Conservation (phyloP, 805 yeast genomes). For the Saccharomycopsis sp. region DNA sequence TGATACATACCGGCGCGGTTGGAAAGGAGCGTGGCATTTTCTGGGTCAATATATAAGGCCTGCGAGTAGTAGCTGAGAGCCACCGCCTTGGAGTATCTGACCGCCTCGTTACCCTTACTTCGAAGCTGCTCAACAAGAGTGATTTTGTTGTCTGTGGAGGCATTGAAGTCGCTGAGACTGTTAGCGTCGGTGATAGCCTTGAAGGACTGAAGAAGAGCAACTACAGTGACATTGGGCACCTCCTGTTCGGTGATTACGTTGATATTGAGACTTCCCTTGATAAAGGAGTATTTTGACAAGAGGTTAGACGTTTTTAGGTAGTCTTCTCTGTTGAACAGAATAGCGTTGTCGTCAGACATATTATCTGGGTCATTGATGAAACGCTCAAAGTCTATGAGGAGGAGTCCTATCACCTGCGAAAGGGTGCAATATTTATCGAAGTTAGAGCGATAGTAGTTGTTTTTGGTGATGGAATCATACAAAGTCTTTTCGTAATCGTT, state of each 20-base stretch:
- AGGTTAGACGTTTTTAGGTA: constrained; percentile 3
- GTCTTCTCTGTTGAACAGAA: background rate
- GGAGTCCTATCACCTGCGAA: background rate
- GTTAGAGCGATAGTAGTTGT: constrained; percentile 5
- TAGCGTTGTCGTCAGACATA: background rate
- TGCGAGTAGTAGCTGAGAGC: constrained; percentile 34
- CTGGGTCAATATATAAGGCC: constrained; percentile 31
- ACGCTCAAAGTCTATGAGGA: constrained; percentile 1
- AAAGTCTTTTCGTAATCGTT: background rate
- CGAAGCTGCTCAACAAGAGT: constrained; percentile 66
- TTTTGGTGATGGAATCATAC: constrained; percentile 4
- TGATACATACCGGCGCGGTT: constrained; percentile 38
- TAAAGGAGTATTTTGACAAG: constrained; percentile 1
- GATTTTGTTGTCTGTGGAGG: background rate
- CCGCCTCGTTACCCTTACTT: constrained; percentile 79
- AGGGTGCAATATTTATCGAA: constrained; percentile 5
- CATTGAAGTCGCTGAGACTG: background rate
- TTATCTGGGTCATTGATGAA: background rate
- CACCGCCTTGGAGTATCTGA: constrained; percentile 58
- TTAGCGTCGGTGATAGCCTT: background rate
- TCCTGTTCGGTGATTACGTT: constrained; percentile 1
- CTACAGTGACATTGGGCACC: constrained; percentile 2
- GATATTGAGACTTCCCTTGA: background rate
- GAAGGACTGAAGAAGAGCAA: background rate
- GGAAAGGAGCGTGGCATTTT: constrained; percentile 30